Evolutionary conservation across 2,329 filamentous ascomycete species (phyloP), one percentile per base, ranked within the genome.

Genomic region (Pyrenochaeta sp.): DNA sequence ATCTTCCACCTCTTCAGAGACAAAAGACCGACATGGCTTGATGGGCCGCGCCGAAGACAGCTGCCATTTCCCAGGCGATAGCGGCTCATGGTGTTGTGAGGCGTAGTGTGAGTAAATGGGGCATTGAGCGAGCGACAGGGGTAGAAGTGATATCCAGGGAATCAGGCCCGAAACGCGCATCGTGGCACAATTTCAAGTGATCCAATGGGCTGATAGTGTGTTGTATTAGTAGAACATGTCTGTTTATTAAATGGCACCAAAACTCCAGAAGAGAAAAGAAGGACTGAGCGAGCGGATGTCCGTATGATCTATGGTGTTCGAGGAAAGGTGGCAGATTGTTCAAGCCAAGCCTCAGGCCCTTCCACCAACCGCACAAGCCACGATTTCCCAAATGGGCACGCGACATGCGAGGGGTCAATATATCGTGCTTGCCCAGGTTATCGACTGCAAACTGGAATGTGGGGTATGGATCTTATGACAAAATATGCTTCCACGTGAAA

Each of bases 21-120:
- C 58, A 58, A 77, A 78, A 0, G 77, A 78, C 11, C 77, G 68
- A 51, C 77, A 79, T 44, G 66, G 56, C n/a, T 63, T 54, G 2
- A 63, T 67, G 1, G 77, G 77, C 3, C 76, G 68, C 41, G 74
- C 72, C 46, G 67, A 76, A 0, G 74, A 73, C 4, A 79, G 61
- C 27, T 74, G 72, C 60, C 69, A 75, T 14, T 53, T 45, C 3
- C 75, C 75, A 3, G 53, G 58, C 1, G 74, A 73, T 44, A 60
- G 74, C 0, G 77, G 76, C 5, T 58, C 67, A 48, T 79, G 76
- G 5, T 55, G 63, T 27, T 67, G 44, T 7, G 51, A 41, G 0
- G 74, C 61, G 48, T 76, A 77, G 15, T 68, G 58, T 10, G 63
- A 57, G 53, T 77, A 78, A 44, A 76, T 61, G 2, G 74, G 74